Percentiles rank a stretch among this genome's conserved stretches.
phyloP scores from a whole-genome alignment of 371 early-diverging fungal genomes.

The Capillidium heterosporum region DNA sequence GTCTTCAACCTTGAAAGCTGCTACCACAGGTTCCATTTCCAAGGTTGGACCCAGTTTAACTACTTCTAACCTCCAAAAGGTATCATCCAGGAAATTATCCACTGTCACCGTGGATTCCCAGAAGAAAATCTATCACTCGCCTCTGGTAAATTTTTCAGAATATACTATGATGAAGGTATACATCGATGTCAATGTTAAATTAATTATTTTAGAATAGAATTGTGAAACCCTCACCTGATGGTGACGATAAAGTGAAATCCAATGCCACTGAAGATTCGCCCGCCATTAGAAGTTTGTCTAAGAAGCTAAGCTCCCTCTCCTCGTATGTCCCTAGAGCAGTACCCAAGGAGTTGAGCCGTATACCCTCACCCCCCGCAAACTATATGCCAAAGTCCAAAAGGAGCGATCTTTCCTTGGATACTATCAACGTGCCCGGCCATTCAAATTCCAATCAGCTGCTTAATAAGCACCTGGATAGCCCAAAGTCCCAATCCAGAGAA shows the following conservation, averaged over 20 bases:
- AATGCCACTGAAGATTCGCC: not conserved
- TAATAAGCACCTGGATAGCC: not conserved
- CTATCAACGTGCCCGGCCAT: too few species aligned
- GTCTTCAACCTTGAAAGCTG: not conserved
- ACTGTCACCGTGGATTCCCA: not conserved
- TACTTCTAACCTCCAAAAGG: not conserved
- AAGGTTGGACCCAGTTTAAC: not conserved
- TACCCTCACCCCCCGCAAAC: not conserved
- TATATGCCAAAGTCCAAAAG: not conserved
- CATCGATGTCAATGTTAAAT: not conserved
- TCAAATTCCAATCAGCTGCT: too few species aligned
- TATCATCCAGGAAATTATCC: too few species aligned
- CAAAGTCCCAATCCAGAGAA: not conserved
- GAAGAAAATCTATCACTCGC: not conserved
- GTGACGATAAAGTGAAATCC: not conserved
- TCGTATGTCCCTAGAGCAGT: not conserved
- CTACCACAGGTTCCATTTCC: not conserved
- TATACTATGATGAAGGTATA: not conserved
- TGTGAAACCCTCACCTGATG: not conserved
- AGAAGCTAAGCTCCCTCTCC: not conserved
- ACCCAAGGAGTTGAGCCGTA: constrained; percentile 3
- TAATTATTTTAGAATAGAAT: not conserved
- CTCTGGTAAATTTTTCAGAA: not conserved
- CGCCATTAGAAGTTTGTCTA: not conserved
- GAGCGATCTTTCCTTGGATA: too few species aligned